These are phyloP conservation scores for Cercospora sp. DNA, from an alignment of 2,329 filamentous ascomycete genomes.

Conservation along the genomic window DNA sequence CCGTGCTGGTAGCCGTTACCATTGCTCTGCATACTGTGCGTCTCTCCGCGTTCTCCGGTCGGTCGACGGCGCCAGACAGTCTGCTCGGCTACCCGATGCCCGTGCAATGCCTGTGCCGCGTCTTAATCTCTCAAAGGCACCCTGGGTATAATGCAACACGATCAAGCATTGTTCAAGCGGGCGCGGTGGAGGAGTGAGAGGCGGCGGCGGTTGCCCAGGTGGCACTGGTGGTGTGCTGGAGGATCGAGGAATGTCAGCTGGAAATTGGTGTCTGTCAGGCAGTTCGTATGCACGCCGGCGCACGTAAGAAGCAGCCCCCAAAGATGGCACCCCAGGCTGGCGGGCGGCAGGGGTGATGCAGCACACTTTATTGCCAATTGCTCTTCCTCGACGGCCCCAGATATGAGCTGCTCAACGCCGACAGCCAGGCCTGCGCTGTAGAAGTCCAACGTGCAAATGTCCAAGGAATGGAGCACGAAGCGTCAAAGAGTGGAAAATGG, in stretches of 20 bases:
- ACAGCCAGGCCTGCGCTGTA: neutral
- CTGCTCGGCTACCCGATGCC: slow-evolving; percentile 3
- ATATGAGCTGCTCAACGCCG: neutral
- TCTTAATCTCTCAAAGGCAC: slow-evolving; percentile 27
- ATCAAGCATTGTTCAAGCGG: slow-evolving; percentile 2
- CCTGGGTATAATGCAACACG: slow-evolving; percentile 29
- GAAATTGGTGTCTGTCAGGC: neutral
- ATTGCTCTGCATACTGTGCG: slow-evolving; percentile 29
- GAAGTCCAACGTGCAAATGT: neutral
- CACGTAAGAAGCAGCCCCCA: neutral
- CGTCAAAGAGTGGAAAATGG: slow-evolving; percentile 8
- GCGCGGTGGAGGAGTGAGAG: neutral
- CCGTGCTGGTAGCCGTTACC: slow-evolving; percentile 14
- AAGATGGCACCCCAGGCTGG: neutral
- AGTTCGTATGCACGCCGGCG: neutral
- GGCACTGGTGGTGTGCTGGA: neutral
- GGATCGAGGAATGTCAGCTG: slow-evolving; percentile 13
- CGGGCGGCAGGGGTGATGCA: slow-evolving; percentile 5
- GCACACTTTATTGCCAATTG: slow-evolving; percentile 13
- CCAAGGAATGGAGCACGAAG: neutral
- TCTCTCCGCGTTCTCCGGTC: neutral
- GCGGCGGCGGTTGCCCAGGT: neutral
- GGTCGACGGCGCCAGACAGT: slow-evolving; percentile 14
- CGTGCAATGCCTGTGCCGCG: slow-evolving; percentile 15
- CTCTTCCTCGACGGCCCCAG: neutral